Evolutionary conservation across 768 basidiomycete species (phyloP), one percentile per base, ranked within the genome.

Genomic region (Suillus paluster): DNA sequence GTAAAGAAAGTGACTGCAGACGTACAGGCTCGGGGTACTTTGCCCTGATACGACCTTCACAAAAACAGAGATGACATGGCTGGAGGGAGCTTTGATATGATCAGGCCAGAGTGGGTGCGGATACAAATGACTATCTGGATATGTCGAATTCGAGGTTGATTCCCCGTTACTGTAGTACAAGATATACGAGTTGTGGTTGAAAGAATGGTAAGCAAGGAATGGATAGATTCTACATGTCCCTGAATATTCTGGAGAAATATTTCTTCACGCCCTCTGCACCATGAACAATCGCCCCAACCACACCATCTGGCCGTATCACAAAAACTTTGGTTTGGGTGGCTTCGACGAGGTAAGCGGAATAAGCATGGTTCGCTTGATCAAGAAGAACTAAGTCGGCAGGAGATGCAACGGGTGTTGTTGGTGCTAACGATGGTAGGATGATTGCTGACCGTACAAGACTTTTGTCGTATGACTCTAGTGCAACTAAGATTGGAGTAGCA

Each of bases 301-400:
- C 70, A 12, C 77, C 79, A 67, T 82, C 80, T 1, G 80, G 81
- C 23, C 81, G 67, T 15, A 82, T 70, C 5, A 63, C 58, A 25
- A 80, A 69, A 4, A 73, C 72, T 17, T 76, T 63, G 9, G 66
- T 65, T 46, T 74, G 75, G 8, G 69, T 70, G 17, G 72, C 70
- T 21, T 59, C 62, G 17, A 74, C 68, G 54, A 68, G 68, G 68
- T 82, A 81, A 1, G 73, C 70, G 4, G 65, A 65, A 62, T 77
- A 73, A 0, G 80, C 80, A 57, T 77, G 72, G 14, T 77, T 77
- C 1, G 64, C 64, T 12, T 61, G 59, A 63, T 80, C 78, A 34
- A 75, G 72, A 12, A 81, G 57, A 10, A 77, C 69, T 33, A 68
- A 72, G 60, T 74, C 72, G 1, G 72, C 72, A 39, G 17, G 36